Percentiles rank a stretch among this genome's conserved stretches.
These are phyloP conservation scores for Ceratobasidium sp. DNA, from an alignment of 1,284 basidiomycete genomes.

Conservation along the genomic window DNA sequence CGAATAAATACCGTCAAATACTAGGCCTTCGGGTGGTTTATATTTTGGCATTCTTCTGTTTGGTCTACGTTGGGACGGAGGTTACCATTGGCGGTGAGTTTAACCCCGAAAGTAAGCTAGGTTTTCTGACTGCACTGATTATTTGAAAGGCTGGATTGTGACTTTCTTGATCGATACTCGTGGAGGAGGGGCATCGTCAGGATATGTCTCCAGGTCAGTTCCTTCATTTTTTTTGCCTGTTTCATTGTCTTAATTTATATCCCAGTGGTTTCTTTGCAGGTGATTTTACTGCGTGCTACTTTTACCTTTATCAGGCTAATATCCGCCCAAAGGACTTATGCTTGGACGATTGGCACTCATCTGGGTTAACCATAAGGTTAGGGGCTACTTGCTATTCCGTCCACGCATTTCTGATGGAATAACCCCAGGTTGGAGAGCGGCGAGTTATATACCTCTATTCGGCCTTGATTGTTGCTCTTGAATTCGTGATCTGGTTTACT, in stretches of 20 bases:
- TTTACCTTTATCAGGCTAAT: background rate
- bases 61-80: constrained; percentile 59
- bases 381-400: background rate
- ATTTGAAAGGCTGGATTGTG: constrained; percentile 58
- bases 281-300: constrained; percentile 40
- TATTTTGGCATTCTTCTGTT: constrained; percentile 55
- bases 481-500: constrained; percentile 42
- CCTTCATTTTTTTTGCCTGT: background rate
- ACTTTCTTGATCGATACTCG: constrained; percentile 59
- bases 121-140: background rate
- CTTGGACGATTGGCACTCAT: constrained; percentile 57
- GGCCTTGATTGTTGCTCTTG: constrained; percentile 42
- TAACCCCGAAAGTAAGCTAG: background rate
- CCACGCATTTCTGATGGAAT: background rate
- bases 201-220: constrained; percentile 54
- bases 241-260: background rate
- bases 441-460: constrained; percentile 49
- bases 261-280: constrained; percentile 59
- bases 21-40: constrained; percentile 48
- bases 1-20: constrained; percentile 41
- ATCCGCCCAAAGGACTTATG: constrained; percentile 51
- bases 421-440: constrained; percentile 55
- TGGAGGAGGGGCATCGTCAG: constrained; percentile 57
- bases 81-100: constrained; percentile 56
- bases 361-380: constrained; percentile 60